Base-by-base conservation (phyloP, 768 basidiomycete genomes). In the Russula earlei region DNA sequence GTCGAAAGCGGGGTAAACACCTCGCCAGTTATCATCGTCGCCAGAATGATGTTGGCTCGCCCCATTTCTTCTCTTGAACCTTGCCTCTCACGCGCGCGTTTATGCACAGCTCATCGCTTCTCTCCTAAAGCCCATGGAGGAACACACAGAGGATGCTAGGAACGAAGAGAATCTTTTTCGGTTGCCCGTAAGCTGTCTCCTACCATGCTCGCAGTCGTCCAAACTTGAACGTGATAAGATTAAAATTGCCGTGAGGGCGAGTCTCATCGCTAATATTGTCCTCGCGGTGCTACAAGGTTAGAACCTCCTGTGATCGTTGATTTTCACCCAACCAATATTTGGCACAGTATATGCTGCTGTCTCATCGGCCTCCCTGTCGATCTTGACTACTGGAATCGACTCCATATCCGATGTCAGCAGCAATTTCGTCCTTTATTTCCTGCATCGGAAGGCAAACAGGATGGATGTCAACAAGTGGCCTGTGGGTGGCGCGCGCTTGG, bases 391-490 rank as follows among this genome's bases (percentile, higher is more conserved):
- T 2, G 87, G 79, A 9, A 87, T 94, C 65, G 95, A 98, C 67
- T 83, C 93, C 12, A 74, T 88, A 15, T 90, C 85, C 65, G 91
- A 93, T 66, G 76, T 89, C 59, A 85, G 85, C 43, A 89, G 87
- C 65, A 92, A 91, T 63, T 67, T 91, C 43, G 72, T 93, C n/a
- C 75, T 93, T 3, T 86, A 82, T 62, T 83, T 79, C 76, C 73
- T 94, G 2, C 85, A 98, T 70, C 74, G 74, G 62, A 85, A 91
- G 63, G 83, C 91, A 1, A 70, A 64, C 11, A 75, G 63, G 33
- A 76, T 95, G 58, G 92, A 96, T 65, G 62, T 74, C 41, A 90
- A 85, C 68, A 87, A 87, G 62, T 97, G 91, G 93, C 92, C 94
- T 27, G 86, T 91, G 4, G 85, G 93, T 47, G 92, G 92, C 36